Evolutionary conservation across 73 alveolate species (phyloP).

Genomic region (Paramecium primaurelia): DNA sequence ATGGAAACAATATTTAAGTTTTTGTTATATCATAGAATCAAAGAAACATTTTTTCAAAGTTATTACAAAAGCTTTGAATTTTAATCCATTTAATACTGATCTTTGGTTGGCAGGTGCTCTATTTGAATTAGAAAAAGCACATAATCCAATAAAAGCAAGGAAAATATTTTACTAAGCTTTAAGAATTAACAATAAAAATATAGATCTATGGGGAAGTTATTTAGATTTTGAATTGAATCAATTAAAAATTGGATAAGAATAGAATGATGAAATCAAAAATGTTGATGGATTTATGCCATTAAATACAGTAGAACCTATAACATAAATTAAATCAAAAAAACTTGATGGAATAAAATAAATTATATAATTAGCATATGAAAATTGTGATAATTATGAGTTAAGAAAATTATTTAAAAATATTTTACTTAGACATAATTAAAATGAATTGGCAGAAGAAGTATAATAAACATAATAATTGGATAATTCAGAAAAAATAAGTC

Average conservation of each 20-base stretch:
- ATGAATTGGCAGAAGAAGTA: constrained; percentile 13
- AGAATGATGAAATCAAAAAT: background rate
- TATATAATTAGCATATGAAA: background rate
- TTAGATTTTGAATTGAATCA: background rate
- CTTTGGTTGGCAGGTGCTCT: constrained; percentile 52
- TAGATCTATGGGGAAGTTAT: background rate
- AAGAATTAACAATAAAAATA: background rate
- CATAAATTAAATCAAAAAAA: background rate
- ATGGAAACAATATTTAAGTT: constrained; percentile 56
- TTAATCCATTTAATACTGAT: constrained; percentile 53
- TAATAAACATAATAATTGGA: background rate
- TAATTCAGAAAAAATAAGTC: background rate
- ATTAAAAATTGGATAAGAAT: background rate
- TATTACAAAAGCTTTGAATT: constrained; percentile 46
- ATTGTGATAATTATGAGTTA: background rate
- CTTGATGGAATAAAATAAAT: constrained; percentile 9
- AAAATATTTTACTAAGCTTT: constrained; percentile 51
- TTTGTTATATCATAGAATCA: constrained; percentile 51
- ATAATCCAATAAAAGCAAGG: constrained; percentile 58
- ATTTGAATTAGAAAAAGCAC: constrained; percentile 44
- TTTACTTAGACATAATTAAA: background rate
- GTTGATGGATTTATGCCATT: background rate
- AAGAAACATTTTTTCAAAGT: constrained; percentile 58
- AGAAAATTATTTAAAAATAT: background rate
- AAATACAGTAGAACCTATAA: background rate